Evolutionary conservation across 2,329 filamentous ascomycete species (phyloP).

Genomic region (Esteya vermicola): DNA sequence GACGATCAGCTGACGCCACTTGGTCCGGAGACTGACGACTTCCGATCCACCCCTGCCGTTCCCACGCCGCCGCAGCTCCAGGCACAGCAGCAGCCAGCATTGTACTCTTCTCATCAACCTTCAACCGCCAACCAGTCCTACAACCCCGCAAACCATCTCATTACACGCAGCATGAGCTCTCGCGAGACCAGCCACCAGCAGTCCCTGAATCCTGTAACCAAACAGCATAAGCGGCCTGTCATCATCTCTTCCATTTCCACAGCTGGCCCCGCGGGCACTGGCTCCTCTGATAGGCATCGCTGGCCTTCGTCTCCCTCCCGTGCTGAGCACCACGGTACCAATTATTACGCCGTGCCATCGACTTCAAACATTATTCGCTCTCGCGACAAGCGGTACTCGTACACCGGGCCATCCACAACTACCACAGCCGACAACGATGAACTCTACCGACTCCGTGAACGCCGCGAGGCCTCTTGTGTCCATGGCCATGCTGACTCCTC

Average conservation of each 20-base stretch:
- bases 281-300: neutral
- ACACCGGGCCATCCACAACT: constrained; percentile 15
- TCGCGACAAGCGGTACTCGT: constrained; percentile 25
- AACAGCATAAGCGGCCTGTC: no score
- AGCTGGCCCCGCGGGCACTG: constrained; percentile 17
- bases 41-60: constrained; percentile 7
- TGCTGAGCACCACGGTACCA: constrained; percentile 18
- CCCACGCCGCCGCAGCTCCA: constrained; percentile 10
- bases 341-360: constrained; percentile 43
- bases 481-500: constrained; percentile 25
- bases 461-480: constrained; percentile 25
- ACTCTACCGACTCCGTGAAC: constrained; percentile 32
- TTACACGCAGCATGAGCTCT: neutral
- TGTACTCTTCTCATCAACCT: no score
- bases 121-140: neutral
- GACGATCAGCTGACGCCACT: constrained; percentile 9
- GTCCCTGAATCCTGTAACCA: no score
- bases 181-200: no score
- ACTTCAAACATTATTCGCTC: constrained; percentile 33
- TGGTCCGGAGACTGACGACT: constrained; percentile 5
- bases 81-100: neutral
- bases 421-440: constrained; percentile 33
- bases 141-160: neutral
- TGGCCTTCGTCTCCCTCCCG: constrained; percentile 21
- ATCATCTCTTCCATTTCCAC: constrained; percentile 27